Evolutionary conservation across 176 grass and related monocot species (phyloP).

Genomic region (Lolium multiflorum): DNA sequence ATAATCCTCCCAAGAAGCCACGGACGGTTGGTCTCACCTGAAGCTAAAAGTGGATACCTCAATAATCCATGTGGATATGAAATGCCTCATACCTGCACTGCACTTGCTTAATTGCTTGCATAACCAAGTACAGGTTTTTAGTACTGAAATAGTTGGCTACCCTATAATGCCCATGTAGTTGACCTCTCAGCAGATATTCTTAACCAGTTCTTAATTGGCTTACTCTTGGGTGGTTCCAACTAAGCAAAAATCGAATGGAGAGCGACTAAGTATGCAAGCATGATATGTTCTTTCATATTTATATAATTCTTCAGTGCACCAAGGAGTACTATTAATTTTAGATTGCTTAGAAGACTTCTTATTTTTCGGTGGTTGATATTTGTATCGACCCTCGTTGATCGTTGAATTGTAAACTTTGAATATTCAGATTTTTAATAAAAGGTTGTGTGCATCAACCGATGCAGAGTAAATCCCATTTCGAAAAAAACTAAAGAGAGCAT

Average conservation of each 20-base stretch:
- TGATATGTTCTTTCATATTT: constrained; percentile 10
- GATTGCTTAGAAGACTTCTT: too few relatives aligned
- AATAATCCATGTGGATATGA: not conserved
- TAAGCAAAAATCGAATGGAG: not conserved
- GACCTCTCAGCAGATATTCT: constrained; percentile 19
- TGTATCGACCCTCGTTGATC: too few relatives aligned
- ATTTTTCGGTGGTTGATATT: too few relatives aligned
- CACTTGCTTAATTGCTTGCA: not conserved
- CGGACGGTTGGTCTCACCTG: not conserved
- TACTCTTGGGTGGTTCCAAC: constrained; percentile 24
- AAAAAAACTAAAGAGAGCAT: constrained; percentile 1
- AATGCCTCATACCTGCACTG: not conserved
- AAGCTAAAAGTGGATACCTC: not conserved
- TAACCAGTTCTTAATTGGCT: not conserved
- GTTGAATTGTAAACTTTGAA: too few relatives aligned
- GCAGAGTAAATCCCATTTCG: too few relatives aligned
- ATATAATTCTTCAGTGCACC: not conserved
- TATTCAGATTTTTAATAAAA: too few relatives aligned
- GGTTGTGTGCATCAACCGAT: too few relatives aligned
- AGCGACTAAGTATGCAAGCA: not conserved
- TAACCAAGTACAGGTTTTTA: not conserved
- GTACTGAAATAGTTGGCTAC: not conserved
- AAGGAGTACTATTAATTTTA: too few relatives aligned
- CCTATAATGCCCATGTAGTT: not conserved
- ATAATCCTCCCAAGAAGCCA: not conserved